Conservation (phyloP, 2,329 filamentous ascomycete genomes). For the Penicillium carneum region DNA sequence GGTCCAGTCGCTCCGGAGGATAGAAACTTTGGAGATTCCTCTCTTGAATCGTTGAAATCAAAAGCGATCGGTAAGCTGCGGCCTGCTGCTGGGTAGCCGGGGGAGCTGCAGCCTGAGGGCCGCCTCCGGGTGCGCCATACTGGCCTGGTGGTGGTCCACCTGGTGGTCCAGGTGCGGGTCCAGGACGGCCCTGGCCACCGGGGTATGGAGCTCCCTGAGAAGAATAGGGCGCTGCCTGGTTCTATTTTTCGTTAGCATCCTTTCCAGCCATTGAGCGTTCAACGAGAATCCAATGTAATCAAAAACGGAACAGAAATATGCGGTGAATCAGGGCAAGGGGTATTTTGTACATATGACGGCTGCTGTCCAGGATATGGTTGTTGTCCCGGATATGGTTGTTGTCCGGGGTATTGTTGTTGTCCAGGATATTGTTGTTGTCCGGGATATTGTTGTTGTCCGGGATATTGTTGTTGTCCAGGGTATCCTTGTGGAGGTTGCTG, state of each 20-base stretch:
- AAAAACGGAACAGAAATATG: slow-evolving; percentile 15
- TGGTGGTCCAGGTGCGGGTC: slow-evolving; percentile 38
- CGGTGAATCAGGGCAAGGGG: slow-evolving; percentile 19
- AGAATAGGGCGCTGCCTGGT: slow-evolving; percentile 35
- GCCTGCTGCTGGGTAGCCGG: slow-evolving; percentile 60
- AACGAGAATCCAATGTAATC: not conserved
- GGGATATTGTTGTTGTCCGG: slow-evolving; percentile 21
- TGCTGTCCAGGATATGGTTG: slow-evolving; percentile 30
- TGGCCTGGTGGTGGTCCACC: slow-evolving; percentile 35
- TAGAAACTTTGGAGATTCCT: slow-evolving; percentile 67
- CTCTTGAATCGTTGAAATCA: slow-evolving; percentile 65
- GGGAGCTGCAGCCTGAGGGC: slow-evolving; percentile 37
- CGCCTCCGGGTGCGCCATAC: slow-evolving; percentile 42
- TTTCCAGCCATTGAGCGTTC: not conserved
- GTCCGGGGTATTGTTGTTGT: slow-evolving; percentile 27
- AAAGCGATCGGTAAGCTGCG: slow-evolving; percentile 63
- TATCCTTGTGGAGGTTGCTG: slow-evolving; percentile 38
- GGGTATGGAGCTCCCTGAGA: slow-evolving; percentile 45
- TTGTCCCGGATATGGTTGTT: slow-evolving; percentile 23
- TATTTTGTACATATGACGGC: slow-evolving; percentile 36
- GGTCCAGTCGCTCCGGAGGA: slow-evolving; percentile 58
- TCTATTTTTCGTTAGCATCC: slow-evolving; percentile 26
- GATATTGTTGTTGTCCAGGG: slow-evolving; percentile 37
- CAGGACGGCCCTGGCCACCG: slow-evolving; percentile 34
- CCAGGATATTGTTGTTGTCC: slow-evolving; percentile 26